A percentile compares a stretch with the other conserved stretches of the same genome.
phyloP scores from a whole-genome alignment of 345 rosid genomes.

The Leavenworthia alabamica region DNA sequence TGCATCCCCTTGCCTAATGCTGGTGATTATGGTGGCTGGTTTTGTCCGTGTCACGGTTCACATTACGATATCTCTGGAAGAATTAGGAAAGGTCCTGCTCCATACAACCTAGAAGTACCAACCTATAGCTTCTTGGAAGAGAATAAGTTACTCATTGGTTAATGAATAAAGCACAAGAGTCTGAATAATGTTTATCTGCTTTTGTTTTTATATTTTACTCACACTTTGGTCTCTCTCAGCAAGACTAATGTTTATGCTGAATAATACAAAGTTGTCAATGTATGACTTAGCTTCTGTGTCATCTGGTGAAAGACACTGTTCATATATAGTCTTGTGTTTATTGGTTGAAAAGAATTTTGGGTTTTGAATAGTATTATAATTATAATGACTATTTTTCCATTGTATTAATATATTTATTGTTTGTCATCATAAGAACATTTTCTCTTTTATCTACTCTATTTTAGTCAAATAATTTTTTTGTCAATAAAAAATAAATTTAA shows the following conservation, averaged over 20 bases:
- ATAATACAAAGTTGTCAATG: too few relatives aligned
- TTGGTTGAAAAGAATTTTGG: too few relatives aligned
- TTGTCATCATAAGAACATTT: neutral
- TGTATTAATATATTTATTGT: too few relatives aligned
- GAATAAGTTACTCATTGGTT: slow-evolving; percentile 73
- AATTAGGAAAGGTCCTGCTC: slow-evolving; percentile 94
- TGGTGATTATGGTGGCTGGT: slow-evolving; percentile 97
- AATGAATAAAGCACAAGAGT: slow-evolving; percentile 23
- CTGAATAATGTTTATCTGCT: neutral
- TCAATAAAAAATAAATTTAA: too few relatives aligned
- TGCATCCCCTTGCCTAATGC: slow-evolving; percentile 98
- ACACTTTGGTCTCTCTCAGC: slow-evolving; percentile 4
- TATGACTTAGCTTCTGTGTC: too few relatives aligned
- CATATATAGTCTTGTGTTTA: too few relatives aligned
- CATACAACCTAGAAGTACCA: slow-evolving; percentile 86
- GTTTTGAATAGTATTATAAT: too few relatives aligned
- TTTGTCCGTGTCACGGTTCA: slow-evolving; percentile 94
- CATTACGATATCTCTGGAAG: slow-evolving; percentile 95
- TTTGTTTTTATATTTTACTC: neutral
- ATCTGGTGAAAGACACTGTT: too few relatives aligned
- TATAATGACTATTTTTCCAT: too few relatives aligned
- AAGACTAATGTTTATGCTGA: slow-evolving; percentile 20
- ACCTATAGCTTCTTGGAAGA: slow-evolving; percentile 81
- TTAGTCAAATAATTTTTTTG: too few relatives aligned
- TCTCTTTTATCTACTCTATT: neutral